Evolutionary conservation across 2,329 filamentous ascomycete species (phyloP).

Genomic region (Oidium heveae): DNA sequence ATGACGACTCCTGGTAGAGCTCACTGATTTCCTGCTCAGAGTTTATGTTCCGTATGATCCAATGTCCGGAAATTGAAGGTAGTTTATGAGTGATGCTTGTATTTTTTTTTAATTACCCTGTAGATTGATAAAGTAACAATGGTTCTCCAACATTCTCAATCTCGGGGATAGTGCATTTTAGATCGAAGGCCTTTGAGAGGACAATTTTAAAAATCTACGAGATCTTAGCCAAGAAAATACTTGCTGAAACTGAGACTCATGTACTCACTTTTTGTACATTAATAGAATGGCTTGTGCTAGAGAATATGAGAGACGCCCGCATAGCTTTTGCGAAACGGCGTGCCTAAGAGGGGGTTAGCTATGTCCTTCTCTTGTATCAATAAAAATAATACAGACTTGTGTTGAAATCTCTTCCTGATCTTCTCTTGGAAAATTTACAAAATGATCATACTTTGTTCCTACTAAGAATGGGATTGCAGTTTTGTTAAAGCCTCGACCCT

Average conservation of each 20-base stretch:
- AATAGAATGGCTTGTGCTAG: conserved; percentile 96
- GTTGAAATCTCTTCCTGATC: conserved; percentile 98
- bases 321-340: conserved; percentile 94
- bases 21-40: too few species aligned
- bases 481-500: conserved; percentile 96
- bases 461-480: conserved; percentile 96
- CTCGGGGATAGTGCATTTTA: conserved; percentile 97
- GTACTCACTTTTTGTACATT: conserved; percentile 81
- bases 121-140: conserved; percentile 63
- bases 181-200: conserved; percentile 89
- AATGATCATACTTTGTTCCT: conserved; percentile 96
- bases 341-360: conserved; percentile 28
- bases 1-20: too few species aligned
- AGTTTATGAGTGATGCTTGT: too few species aligned
- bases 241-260: background rate
- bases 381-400: conserved; percentile 31
- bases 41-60: too few species aligned
- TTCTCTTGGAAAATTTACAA: conserved; percentile 92
- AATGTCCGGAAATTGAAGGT: too few species aligned
- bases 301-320: conserved; percentile 93
- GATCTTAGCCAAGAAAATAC: background rate
- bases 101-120: conserved; percentile 5
- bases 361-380: background rate
- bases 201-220: conserved; percentile 98
- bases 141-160: conserved; percentile 97